These are phyloP conservation scores for Cyberlindnera sargentensis DNA, from an alignment of 805 yeast genomes.

Conservation along the genomic window DNA sequence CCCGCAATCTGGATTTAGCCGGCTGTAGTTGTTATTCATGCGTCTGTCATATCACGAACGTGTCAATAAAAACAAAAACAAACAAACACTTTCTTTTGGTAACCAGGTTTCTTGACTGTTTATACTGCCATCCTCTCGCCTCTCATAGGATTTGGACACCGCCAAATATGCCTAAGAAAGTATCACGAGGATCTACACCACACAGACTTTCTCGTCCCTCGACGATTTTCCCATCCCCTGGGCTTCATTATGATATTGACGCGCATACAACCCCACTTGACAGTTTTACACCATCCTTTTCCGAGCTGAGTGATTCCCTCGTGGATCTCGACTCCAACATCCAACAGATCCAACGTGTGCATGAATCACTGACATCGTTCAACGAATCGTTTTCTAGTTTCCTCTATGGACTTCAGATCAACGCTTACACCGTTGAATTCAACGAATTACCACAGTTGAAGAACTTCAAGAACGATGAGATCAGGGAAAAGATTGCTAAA, in stretches of 20 bases:
- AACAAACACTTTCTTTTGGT: neutral
- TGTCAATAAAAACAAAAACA: neutral
- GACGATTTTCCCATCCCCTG: slow-evolving; percentile 33
- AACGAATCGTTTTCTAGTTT: slow-evolving; percentile 77
- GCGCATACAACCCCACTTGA: slow-evolving; percentile 36
- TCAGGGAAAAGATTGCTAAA: slow-evolving; percentile 14
- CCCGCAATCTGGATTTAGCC: too few relatives aligned
- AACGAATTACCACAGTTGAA: slow-evolving; percentile 18
- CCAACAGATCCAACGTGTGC: slow-evolving; percentile 48
- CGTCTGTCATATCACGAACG: too few relatives aligned
- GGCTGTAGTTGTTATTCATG: too few relatives aligned
- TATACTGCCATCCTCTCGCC: too few relatives aligned
- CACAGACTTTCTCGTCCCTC: slow-evolving; percentile 34
- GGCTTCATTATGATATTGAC: slow-evolving; percentile 37
- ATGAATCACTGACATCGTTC: slow-evolving; percentile 54
- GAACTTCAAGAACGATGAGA: slow-evolving; percentile 12
- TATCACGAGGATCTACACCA: slow-evolving; percentile 26
- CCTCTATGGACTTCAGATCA: slow-evolving; percentile 71
- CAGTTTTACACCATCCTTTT: slow-evolving; percentile 33
- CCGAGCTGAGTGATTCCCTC: slow-evolving; percentile 40
- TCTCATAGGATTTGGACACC: too few relatives aligned
- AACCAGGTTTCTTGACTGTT: too few relatives aligned
- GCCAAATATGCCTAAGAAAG: slow-evolving; percentile 10
- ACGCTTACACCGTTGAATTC: slow-evolving; percentile 85
- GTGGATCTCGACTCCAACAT: slow-evolving; percentile 53